These are phyloP conservation scores for Stemphylium vesicarium DNA, from an alignment of 2,329 filamentous ascomycete species.

Conservation along the genomic window DNA sequence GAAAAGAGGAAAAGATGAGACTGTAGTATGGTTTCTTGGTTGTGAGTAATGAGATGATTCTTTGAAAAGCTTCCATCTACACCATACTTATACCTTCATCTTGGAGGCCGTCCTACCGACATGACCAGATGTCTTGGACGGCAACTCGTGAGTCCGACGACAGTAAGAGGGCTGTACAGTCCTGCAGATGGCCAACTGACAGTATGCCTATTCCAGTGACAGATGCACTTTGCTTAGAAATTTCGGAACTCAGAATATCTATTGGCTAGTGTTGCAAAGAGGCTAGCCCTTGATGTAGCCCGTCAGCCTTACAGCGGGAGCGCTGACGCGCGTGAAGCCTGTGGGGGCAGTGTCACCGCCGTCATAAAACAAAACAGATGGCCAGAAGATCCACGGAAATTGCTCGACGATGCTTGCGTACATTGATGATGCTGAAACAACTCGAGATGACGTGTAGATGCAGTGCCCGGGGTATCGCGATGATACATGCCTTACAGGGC, in stretches of 20 bases:
- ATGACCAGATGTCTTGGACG: slow-evolving; percentile 6
- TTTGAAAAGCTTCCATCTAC: slow-evolving; percentile 1
- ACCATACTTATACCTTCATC: slow-evolving; percentile 37
- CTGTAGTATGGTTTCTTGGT: slow-evolving; percentile 33
- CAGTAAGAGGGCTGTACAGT: slow-evolving; percentile 17
- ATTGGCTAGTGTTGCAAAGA: slow-evolving; percentile 15
- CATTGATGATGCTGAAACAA: slow-evolving; percentile 5
- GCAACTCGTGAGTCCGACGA: slow-evolving; percentile 15
- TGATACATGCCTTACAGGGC: not conserved
- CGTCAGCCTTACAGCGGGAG: slow-evolving; percentile 19
- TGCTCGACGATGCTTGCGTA: not conserved
- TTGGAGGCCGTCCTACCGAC: not conserved
- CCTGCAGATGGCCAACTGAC: slow-evolving; percentile 10
- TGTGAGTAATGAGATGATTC: slow-evolving; percentile 37
- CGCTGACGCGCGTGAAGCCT: slow-evolving; percentile 16
- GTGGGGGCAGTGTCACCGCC: slow-evolving; percentile 15
- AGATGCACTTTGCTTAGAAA: slow-evolving; percentile 18
- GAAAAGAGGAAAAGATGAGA: slow-evolving; percentile 25
- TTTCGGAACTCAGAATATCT: slow-evolving; percentile 14
- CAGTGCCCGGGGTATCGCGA: not conserved
- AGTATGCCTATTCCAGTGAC: slow-evolving; percentile 21
- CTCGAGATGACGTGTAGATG: not conserved
- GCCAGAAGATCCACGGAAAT: not conserved
- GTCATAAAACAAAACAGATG: not conserved
- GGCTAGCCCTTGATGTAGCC: slow-evolving; percentile 9